Percentiles rank a stretch among this genome's conserved stretches.
Evolutionary conservation across 495 filamentous ascomycete species (phyloP).

Genomic region (Neurospora sp.): DNA sequence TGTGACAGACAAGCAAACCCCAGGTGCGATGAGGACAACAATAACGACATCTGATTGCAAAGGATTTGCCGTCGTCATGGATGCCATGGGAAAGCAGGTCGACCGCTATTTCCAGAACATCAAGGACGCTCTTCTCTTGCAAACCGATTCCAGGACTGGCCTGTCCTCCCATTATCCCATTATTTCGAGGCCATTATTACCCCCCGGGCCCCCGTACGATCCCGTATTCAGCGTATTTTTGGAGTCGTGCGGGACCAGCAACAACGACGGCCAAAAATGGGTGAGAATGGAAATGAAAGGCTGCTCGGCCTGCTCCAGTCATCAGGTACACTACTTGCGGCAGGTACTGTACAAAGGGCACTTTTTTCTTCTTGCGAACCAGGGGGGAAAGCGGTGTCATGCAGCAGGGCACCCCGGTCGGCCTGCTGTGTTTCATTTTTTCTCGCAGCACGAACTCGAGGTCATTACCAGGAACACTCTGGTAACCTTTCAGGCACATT

Average conservation of each 20-base stretch:
- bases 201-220: neutral
- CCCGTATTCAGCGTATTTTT: neutral
- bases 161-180: neutral
- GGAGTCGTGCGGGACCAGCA: neutral
- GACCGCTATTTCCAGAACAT: neutral
- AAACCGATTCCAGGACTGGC: neutral
- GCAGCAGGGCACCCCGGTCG: conserved; percentile 15
- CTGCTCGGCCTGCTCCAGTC: neutral
- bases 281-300: neutral
- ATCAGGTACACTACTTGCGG: neutral
- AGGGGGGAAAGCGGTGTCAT: conserved; percentile 17
- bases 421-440: conserved; percentile 24
- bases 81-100: neutral
- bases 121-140: neutral
- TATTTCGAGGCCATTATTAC: neutral
- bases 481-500: conserved; percentile 2
- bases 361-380: conserved; percentile 2
- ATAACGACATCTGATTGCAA: neutral
- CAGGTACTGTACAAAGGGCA: conserved; percentile 9
- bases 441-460: conserved; percentile 16
- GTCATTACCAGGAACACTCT: conserved; percentile 6
- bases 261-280: neutral
- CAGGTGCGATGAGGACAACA: neutral
- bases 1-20: neutral
- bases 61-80: neutral